Conservation (phyloP, 305 asterid species). For the Stenogyne calaminthoides region DNA sequence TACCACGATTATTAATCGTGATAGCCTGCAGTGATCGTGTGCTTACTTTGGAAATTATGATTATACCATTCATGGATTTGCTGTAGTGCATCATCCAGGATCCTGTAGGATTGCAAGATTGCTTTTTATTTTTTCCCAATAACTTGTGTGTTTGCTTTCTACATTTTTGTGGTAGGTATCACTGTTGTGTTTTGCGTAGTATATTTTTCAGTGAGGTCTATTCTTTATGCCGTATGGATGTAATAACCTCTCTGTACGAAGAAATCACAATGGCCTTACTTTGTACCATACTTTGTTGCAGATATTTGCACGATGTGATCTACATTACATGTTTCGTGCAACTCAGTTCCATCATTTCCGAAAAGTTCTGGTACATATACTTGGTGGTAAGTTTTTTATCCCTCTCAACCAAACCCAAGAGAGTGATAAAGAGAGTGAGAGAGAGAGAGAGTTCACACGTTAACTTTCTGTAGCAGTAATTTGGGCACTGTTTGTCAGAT, state of each 20-base stretch:
- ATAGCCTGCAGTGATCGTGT: background rate
- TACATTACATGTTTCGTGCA: slow-evolving; percentile 90
- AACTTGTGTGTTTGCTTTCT: background rate
- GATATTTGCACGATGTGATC: slow-evolving; percentile 90
- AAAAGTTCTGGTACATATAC: slow-evolving; percentile 84
- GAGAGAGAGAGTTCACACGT: background rate
- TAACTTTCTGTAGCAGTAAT: slow-evolving; percentile 10
- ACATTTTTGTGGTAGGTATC: background rate
- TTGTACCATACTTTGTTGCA: slow-evolving; percentile 41
- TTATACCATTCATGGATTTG: background rate
- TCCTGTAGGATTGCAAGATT: slow-evolving; percentile 21
- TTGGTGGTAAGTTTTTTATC: slow-evolving; percentile 68
- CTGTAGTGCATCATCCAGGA: slow-evolving; percentile 1
- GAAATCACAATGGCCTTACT: background rate
- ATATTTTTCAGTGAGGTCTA: background rate
- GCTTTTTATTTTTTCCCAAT: background rate
- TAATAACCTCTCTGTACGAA: background rate
- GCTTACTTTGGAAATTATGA: slow-evolving; percentile 1
- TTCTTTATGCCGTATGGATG: background rate
- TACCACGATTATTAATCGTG: background rate
- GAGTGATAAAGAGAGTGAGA: too few species aligned
- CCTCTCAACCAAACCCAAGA: background rate
- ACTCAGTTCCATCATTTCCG: slow-evolving; percentile 82
- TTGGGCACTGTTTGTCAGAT: background rate
- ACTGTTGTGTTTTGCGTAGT: background rate